Percentiles rank a stretch among this genome's conserved stretches.
phyloP scores from a whole-genome alignment of 2,329 filamentous ascomycete species.

The Metarhizium guizhouense region DNA sequence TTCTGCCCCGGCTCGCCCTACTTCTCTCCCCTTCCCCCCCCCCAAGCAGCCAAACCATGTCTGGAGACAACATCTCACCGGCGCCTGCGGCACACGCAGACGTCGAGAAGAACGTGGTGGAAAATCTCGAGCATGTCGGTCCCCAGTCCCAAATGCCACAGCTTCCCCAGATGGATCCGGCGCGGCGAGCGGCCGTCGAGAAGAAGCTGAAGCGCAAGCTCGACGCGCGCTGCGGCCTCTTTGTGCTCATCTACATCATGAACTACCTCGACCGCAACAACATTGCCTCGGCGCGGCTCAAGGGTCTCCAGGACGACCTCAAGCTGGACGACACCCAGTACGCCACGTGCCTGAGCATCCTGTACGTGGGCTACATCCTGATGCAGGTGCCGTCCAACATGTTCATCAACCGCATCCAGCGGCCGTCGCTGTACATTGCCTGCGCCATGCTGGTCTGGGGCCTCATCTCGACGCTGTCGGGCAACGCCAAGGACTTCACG shows the following conservation, averaged over 20 bases:
- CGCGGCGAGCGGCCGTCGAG: conserved; percentile 49
- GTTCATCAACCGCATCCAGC: conserved; percentile 43
- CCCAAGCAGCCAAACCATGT: conserved; percentile 4
- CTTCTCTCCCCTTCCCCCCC: background rate
- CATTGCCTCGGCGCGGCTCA: conserved; percentile 57
- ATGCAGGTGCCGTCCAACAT: conserved; percentile 55
- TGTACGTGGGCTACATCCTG: conserved; percentile 58
- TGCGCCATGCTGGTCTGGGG: conserved; percentile 51
- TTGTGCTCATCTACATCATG: conserved; percentile 66
- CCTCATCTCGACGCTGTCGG: conserved; percentile 47
- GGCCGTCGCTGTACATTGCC: conserved; percentile 42
- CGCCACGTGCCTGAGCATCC: conserved; percentile 52
- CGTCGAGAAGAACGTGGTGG: conserved; percentile 7
- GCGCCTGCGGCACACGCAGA: conserved; percentile 2
- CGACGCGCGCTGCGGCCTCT: conserved; percentile 56
- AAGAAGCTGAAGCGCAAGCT: conserved; percentile 61
- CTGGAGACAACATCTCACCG: conserved; percentile 10
- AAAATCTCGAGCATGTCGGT: background rate
- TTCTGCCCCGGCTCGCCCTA: background rate
- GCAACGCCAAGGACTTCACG: conserved; percentile 40
- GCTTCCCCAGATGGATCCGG: conserved; percentile 25
- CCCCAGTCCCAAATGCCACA: background rate
- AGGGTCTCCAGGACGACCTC: conserved; percentile 54
- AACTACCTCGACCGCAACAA: conserved; percentile 66
- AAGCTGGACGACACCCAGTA: conserved; percentile 49